Conservation (phyloP, 2,329 filamentous ascomycete species). For the Sclerotiophoma versabilis region DNA sequence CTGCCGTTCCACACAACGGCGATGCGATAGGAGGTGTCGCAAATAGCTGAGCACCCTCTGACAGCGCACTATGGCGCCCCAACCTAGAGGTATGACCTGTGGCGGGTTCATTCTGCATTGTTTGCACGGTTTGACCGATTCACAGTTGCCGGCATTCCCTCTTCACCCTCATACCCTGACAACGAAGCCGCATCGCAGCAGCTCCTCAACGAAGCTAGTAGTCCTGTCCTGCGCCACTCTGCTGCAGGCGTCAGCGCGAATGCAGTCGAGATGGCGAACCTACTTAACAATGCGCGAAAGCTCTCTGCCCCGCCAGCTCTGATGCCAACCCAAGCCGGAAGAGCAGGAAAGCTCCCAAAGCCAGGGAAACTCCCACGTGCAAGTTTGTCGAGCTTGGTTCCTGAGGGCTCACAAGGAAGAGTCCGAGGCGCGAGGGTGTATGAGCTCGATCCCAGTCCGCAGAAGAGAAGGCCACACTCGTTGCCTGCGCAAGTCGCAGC, state of each 20-base stretch:
- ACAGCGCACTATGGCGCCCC: background rate
- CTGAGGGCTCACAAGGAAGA: background rate
- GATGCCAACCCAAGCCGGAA: background rate
- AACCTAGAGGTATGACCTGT: background rate
- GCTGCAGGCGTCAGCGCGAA: constrained; percentile 10
- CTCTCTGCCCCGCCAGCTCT: constrained; percentile 15
- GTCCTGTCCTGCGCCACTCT: constrained; percentile 7
- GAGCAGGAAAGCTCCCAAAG: background rate
- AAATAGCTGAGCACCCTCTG: background rate
- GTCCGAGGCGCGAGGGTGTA: constrained; percentile 5
- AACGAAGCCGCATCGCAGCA: constrained; percentile 33
- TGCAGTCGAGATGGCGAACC: constrained; percentile 27
- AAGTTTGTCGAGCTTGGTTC: background rate
- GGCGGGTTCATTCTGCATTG: background rate
- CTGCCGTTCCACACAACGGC: background rate
- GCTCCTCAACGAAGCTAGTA: constrained; percentile 28
- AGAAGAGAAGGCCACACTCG: constrained; percentile 3
- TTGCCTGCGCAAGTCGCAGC: background rate
- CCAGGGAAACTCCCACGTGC: background rate
- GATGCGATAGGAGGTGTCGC: background rate
- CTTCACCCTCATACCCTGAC: constrained; percentile 9
- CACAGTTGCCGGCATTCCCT: background rate
- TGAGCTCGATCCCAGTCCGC: background rate
- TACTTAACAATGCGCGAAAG: constrained; percentile 42
- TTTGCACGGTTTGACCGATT: constrained; percentile 1